These are phyloP conservation scores for Plasmopara viticola DNA, from an alignment of 352 stramenopile genomes.

Conservation along the genomic window DNA sequence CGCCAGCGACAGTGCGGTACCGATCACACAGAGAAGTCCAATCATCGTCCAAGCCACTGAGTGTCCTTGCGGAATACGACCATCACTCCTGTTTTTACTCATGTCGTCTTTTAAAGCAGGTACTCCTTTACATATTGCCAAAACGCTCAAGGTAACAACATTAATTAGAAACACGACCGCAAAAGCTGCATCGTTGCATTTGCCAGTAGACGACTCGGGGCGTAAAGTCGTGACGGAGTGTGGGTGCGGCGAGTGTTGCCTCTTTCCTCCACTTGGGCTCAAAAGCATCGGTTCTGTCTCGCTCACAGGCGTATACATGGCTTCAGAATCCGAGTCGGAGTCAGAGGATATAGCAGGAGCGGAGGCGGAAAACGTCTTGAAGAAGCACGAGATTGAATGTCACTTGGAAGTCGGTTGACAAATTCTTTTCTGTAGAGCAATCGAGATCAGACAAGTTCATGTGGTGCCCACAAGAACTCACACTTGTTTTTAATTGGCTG, in stretches of 20 bases:
- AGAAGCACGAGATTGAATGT: not conserved
- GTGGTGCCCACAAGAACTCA: conserved; percentile 1
- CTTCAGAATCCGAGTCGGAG: conserved; percentile 22
- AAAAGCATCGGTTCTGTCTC: conserved; percentile 77
- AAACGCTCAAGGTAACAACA: conserved; percentile 44
- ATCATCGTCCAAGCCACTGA: conserved; percentile 48
- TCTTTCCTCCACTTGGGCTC: conserved; percentile 33
- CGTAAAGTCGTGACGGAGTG: conserved; percentile 55
- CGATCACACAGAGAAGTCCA: conserved; percentile 41
- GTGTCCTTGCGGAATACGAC: conserved; percentile 26
- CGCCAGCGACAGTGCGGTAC: conserved; percentile 46
- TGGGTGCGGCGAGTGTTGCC: conserved; percentile 11
- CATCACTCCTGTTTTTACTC: conserved; percentile 20
- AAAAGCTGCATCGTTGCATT: conserved; percentile 74
- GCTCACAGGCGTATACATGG: conserved; percentile 68
- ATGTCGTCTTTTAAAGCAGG: conserved; percentile 45
- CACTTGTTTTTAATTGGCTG: conserved; percentile 1
- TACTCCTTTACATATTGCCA: conserved; percentile 68
- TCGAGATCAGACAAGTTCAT: conserved; percentile 1
- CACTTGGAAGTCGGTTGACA: conserved; percentile 3
- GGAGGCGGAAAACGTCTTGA: conserved; percentile 17
- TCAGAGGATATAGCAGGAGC: conserved; percentile 12
- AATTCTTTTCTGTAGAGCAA: conserved; percentile 6
- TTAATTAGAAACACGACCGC: conserved; percentile 65
- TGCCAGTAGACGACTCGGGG: conserved; percentile 41